Conservation (phyloP, 352 stramenopile species). For the Pythium diclinum region DNA sequence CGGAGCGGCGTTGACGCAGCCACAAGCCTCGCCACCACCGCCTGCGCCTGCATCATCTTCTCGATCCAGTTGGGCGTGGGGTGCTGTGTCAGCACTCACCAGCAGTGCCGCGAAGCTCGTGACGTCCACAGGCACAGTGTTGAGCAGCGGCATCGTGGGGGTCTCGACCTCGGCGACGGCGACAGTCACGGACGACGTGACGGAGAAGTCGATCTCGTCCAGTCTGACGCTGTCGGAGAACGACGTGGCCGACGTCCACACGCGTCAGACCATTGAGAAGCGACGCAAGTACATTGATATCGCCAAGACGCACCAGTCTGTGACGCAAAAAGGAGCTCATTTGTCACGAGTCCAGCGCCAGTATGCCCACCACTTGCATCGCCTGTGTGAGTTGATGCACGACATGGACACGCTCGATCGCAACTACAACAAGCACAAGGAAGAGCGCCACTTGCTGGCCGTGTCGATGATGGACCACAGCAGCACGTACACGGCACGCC, state of each 20-base stretch:
- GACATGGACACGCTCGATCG: conserved; percentile 72
- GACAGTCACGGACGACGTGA: conserved; percentile 15
- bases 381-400: conserved; percentile 67
- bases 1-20: background rate
- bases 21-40: background rate
- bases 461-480: conserved; percentile 32
- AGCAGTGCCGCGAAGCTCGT: conserved; percentile 74
- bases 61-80: conserved; percentile 55
- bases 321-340: conserved; percentile 60
- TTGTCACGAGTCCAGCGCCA: conserved; percentile 56
- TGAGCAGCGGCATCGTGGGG: conserved; percentile 41
- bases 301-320: conserved; percentile 52
- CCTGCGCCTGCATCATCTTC: conserved; percentile 7
- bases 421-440: conserved; percentile 36
- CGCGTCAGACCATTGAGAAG: conserved; percentile 33
- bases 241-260: conserved; percentile 16
- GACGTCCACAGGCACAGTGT: conserved; percentile 55
- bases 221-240: conserved; percentile 33
- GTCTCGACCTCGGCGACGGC: conserved; percentile 27
- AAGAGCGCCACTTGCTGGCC: conserved; percentile 30
- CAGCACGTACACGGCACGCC: conserved; percentile 26
- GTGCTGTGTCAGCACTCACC: conserved; percentile 67
- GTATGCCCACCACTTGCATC: conserved; percentile 64
- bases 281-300: conserved; percentile 70
- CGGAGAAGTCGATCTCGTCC: conserved; percentile 46